Evolutionary conservation across 805 yeast species (phyloP).

Genomic region (Saccharomycopsis schoenii): DNA sequence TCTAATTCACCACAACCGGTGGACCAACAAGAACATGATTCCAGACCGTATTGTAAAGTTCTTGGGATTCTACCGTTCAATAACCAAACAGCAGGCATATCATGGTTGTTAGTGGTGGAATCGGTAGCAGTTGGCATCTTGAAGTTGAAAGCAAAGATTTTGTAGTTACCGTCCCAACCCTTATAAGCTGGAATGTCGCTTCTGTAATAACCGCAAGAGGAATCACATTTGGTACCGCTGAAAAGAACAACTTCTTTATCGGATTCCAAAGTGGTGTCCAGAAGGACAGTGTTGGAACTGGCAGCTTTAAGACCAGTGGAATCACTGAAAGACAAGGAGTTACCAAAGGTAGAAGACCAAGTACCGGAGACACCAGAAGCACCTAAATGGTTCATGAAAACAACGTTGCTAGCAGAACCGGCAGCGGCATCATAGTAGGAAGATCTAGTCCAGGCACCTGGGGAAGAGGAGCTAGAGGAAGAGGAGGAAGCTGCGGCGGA

Average conservation of each 20-base stretch:
- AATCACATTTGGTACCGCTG: conserved; percentile 53
- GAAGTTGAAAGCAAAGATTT: conserved; percentile 90
- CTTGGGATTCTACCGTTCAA: conserved; percentile 94
- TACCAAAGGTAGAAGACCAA: conserved; percentile 82
- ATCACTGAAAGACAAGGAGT: conserved; percentile 79
- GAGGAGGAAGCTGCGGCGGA: conserved; percentile 19
- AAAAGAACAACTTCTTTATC: conserved; percentile 76
- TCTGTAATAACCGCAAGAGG: conserved; percentile 80
- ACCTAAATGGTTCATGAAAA: conserved; percentile 78
- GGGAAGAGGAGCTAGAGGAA: conserved; percentile 24
- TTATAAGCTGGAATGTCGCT: conserved; percentile 83
- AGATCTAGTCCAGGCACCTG: conserved; percentile 62
- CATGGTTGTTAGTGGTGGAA: conserved; percentile 49
- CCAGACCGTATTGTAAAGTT: conserved; percentile 83
- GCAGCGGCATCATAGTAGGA: conserved; percentile 55
- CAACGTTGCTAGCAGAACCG: conserved; percentile 60
- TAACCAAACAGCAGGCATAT: conserved; percentile 98
- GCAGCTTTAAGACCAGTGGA: conserved; percentile 71
- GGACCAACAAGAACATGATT: conserved; percentile 89
- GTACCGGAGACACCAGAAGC: conserved; percentile 79
- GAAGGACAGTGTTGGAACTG: conserved; percentile 54
- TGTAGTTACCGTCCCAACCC: conserved; percentile 78
- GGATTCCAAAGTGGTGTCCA: conserved; percentile 59
- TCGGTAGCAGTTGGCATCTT: conserved; percentile 68
- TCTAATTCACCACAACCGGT: conserved; percentile 98